A percentile compares a stretch with the other conserved stretches of the same genome.
These are phyloP conservation scores for Mycena venus DNA, from an alignment of 768 basidiomycete genomes.

Conservation along the genomic window DNA sequence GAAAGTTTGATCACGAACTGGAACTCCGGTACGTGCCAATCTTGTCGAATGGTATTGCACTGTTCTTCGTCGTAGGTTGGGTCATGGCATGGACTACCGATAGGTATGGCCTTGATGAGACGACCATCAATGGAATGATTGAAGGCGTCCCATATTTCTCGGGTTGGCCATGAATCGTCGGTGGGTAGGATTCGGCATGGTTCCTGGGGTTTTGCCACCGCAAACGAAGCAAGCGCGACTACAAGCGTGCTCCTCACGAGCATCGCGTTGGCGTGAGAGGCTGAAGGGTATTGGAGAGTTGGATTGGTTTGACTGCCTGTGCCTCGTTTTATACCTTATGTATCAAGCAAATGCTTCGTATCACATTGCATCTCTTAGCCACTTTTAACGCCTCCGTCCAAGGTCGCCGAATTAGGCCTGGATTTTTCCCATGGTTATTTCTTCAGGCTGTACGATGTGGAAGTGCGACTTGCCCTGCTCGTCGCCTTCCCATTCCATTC, in stretches of 20 bases:
- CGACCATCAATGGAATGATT: constrained; percentile 11
- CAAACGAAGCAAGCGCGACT: constrained; percentile 11
- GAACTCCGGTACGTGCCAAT: constrained; percentile 27
- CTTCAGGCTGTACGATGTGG: too few species aligned
- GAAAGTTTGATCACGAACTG: constrained; percentile 24
- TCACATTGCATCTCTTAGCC: too few species aligned
- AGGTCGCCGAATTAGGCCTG: too few species aligned
- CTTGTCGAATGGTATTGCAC: constrained; percentile 15
- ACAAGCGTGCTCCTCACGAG: constrained; percentile 9
- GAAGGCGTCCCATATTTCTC: constrained; percentile 21
- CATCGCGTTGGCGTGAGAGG: constrained; percentile 13
- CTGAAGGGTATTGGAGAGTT: constrained; percentile 6
- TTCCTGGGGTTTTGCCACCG: constrained; percentile 7
- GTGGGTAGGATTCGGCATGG: constrained; percentile 24
- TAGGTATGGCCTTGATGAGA: constrained; percentile 16
- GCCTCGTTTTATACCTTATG: not conserved
- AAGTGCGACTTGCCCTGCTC: too few species aligned
- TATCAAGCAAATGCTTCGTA: too few species aligned
- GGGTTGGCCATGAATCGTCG: constrained; percentile 27
- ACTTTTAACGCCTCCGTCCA: too few species aligned
- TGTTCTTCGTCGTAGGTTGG: constrained; percentile 17
- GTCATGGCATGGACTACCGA: constrained; percentile 26
- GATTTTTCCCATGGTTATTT: too few species aligned
- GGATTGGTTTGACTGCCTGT: not conserved
- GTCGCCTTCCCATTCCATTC: too few species aligned